Percentiles rank a stretch among this genome's conserved stretches.
Evolutionary conservation across 352 stramenopile species (phyloP).

Genomic region (Pelagophyceae sp.): DNA sequence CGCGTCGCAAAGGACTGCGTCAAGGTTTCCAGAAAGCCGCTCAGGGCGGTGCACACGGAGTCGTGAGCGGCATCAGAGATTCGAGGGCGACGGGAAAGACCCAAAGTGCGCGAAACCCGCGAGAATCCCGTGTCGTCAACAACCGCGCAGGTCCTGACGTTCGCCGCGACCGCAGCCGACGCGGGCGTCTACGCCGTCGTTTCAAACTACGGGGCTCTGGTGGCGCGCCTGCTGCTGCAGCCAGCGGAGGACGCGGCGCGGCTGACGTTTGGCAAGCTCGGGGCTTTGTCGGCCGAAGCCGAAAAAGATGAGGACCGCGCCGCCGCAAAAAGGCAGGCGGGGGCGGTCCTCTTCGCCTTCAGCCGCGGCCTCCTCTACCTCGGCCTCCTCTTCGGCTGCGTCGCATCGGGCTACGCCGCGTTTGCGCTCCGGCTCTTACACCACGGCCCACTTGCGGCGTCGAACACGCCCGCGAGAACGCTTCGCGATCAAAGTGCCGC

Average conservation of each 20-base stretch:
- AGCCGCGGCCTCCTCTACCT: conserved; percentile 40
- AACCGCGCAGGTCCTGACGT: conserved; percentile 77
- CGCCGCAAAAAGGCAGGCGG: background rate
- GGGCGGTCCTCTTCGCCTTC: background rate
- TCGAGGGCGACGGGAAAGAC: too few relatives aligned
- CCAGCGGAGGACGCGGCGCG: conserved; percentile 90
- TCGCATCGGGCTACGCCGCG: conserved; percentile 50
- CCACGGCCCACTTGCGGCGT: too few relatives aligned
- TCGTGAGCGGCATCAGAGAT: too few relatives aligned
- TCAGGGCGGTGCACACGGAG: too few relatives aligned
- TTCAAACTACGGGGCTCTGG: conserved; percentile 84
- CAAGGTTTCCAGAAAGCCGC: too few relatives aligned
- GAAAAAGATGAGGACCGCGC: background rate
- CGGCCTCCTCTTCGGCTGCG: conserved; percentile 44
- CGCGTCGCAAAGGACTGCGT: too few relatives aligned
- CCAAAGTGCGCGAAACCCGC: too few relatives aligned
- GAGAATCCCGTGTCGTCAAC: too few relatives aligned
- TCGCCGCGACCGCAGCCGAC: conserved; percentile 74
- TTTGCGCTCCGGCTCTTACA: conserved; percentile 46
- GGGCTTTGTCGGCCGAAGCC: conserved; percentile 24
- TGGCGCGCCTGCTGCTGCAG: conserved; percentile 85
- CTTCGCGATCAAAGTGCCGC: too few relatives aligned
- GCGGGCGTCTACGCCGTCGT: conserved; percentile 92
- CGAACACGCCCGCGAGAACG: too few relatives aligned
- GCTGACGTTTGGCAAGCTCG: conserved; percentile 82